Evolutionary conservation across 164 flowering plant species (phyloP), one percentile per base, ranked within the genome.

Genomic region (Berberis vulgaris): DNA sequence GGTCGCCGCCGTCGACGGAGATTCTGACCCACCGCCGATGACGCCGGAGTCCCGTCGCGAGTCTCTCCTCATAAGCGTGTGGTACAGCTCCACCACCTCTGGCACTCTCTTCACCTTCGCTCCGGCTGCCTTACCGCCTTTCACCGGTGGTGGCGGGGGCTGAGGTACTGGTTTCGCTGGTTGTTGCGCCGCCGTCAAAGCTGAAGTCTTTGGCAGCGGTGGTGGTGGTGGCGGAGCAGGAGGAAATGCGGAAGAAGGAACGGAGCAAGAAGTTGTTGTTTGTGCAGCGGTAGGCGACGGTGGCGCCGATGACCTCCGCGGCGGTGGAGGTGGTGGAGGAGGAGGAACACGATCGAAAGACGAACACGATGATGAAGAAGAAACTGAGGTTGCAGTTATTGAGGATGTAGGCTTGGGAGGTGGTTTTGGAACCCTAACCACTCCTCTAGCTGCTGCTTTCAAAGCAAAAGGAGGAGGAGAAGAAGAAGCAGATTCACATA

Each of bases 1-100:
- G 26, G 26, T 26, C 26, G 83, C 65, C 4, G 81, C 73, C 65
- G 82, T 61, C 4, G 82, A 72, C 66, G 81, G 79, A 39, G 61
- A 42, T 2, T 85, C 98, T 12, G 77, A 45, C 38, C 47, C 67
- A 1, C 78, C 80, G 45, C 26, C 26, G 26, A 26, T 26, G 26
- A 72, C 68, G 11, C 80, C 73, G 54, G 96, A 61, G 1, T 88
- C 97, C 64, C 86, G 72, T 66, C 83, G 73, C 2, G 90, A 81
- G 55, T 94, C 97, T 62, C 99, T 75, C 58, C 93, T 75, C 96
- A 91, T 94, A 42, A 94, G 63, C 0, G 97, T 87, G 74, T 89
- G 93, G 62, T 94, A 94, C 49, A 94, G 84, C 84, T 91, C 97
- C 67, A 87, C 99, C 43, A 94, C 95, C 72, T 94, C 99, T 57